Evolutionary conservation across 2,329 filamentous ascomycete species (phyloP).

Genomic region (Gnomoniopsis smithogilvyi): DNA sequence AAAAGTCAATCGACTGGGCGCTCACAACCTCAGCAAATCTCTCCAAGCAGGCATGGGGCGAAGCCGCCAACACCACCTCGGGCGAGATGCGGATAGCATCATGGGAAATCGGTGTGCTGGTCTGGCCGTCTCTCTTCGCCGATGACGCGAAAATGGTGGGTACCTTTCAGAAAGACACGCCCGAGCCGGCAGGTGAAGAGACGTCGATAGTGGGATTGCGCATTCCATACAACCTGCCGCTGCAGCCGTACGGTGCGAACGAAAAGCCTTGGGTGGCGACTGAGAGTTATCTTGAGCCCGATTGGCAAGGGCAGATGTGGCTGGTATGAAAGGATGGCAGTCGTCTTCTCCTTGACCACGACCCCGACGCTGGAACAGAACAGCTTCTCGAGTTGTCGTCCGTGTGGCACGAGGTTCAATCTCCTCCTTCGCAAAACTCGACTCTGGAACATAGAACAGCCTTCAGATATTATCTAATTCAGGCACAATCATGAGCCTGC

Average conservation of each 20-base stretch:
- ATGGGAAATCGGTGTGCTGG: conserved; percentile 78
- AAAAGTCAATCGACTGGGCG: conserved; percentile 72
- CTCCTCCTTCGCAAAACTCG: too few species aligned
- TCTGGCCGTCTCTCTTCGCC: conserved; percentile 67
- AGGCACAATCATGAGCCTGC: too few species aligned
- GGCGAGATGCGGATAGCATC: conserved; percentile 70
- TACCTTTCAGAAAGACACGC: conserved; percentile 61
- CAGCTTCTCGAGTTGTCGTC: not conserved
- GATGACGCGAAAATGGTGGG: conserved; percentile 60
- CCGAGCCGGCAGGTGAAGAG: conserved; percentile 29
- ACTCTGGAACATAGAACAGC: too few species aligned
- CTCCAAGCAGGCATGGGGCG: conserved; percentile 86
- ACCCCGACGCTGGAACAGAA: not conserved
- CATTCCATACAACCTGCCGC: conserved; percentile 78
- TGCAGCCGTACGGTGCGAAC: conserved; percentile 58
- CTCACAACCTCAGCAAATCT: conserved; percentile 88
- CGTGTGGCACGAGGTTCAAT: not conserved
- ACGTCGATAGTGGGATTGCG: conserved; percentile 61
- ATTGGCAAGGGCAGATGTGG: conserved; percentile 53
- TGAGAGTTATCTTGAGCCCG: conserved; percentile 54
- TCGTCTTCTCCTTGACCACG: not conserved
- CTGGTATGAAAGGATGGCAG: not conserved
- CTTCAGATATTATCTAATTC: too few species aligned
- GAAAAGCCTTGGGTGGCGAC: conserved; percentile 79
- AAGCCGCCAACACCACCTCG: conserved; percentile 45